These are phyloP conservation scores for Chaetomium strumarium DNA, from an alignment of 2,329 filamentous ascomycete genomes.

Conservation along the genomic window DNA sequence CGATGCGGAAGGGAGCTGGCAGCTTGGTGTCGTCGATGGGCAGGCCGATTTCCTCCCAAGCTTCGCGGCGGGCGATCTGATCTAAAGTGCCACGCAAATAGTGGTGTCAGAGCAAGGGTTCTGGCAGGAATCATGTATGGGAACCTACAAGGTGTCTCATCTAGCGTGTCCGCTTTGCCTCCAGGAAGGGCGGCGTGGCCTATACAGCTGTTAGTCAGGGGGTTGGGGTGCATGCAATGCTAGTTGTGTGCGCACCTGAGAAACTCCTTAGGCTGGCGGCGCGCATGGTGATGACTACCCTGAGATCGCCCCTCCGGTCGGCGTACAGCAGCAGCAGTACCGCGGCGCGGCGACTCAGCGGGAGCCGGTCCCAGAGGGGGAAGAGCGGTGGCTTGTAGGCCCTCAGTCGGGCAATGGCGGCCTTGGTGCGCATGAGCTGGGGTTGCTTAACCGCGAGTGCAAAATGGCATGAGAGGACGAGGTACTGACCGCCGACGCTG, in stretches of 20 bases:
- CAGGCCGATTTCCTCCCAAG: slow-evolving; percentile 88
- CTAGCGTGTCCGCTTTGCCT: slow-evolving; percentile 57
- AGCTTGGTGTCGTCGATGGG: slow-evolving; percentile 64
- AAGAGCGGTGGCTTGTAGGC: slow-evolving; percentile 57
- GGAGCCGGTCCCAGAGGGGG: slow-evolving; percentile 55
- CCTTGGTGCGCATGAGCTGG: slow-evolving; percentile 33
- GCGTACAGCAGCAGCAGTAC: slow-evolving; percentile 86
- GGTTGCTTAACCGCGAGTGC: slow-evolving; percentile 4
- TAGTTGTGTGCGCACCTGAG: slow-evolving; percentile 44
- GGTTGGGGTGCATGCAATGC: not conserved
- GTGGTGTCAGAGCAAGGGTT: not conserved
- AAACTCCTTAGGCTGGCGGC: slow-evolving; percentile 58
- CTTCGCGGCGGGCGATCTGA: slow-evolving; percentile 82
- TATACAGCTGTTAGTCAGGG: slow-evolving; percentile 14
- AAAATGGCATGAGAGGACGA: not conserved
- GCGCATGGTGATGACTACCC: slow-evolving; percentile 64
- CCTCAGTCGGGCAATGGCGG: slow-evolving; percentile 54
- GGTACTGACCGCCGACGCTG: slow-evolving; percentile 47
- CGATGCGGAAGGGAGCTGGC: slow-evolving; percentile 72
- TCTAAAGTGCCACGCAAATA: slow-evolving; percentile 41
- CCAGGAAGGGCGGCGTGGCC: slow-evolving; percentile 81
- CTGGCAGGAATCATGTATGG: not conserved
- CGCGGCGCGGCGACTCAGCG: slow-evolving; percentile 66
- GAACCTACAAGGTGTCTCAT: slow-evolving; percentile 55
- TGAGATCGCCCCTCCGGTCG: slow-evolving; percentile 72